Conservation (phyloP, 306 rosid species). For the Trichosanthes truncata region DNA sequence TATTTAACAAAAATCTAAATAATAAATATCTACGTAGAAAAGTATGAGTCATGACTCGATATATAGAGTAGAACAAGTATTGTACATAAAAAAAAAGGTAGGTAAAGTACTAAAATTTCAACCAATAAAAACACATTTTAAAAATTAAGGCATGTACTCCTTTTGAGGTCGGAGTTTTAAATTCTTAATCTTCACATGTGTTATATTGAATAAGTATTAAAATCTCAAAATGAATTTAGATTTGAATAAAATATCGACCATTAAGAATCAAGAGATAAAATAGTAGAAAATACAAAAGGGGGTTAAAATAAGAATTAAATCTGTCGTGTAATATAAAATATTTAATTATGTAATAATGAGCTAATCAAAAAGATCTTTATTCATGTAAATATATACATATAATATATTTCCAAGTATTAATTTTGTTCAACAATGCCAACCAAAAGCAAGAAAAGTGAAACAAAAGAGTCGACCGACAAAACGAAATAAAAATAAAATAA, state of each 20-base stretch:
- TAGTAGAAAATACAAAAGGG: background rate
- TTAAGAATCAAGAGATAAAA: background rate
- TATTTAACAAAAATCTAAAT: background rate
- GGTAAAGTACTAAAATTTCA: too few relatives aligned
- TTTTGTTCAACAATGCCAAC: background rate
- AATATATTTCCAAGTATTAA: background rate
- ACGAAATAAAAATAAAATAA: background rate
- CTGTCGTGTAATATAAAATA: background rate
- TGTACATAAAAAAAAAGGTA: too few relatives aligned
- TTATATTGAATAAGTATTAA: background rate
- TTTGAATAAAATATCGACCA: background rate
- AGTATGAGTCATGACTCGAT: too few relatives aligned
- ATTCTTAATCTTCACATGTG: background rate
- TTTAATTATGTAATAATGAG: background rate
- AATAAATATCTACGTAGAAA: too few relatives aligned
- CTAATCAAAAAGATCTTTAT: background rate
- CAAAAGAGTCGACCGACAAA: slow-evolving; percentile 6
- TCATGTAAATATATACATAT: background rate
- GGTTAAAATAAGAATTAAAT: background rate
- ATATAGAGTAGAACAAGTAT: too few relatives aligned
- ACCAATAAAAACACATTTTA: background rate
- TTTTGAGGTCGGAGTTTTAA: background rate
- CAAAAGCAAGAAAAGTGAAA: background rate
- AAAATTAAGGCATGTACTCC: background rate
- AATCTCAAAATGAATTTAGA: background rate